phyloP scores from a whole-genome alignment of 192 early-diverging fungal species.

The Entomortierella chlamydospora region DNA sequence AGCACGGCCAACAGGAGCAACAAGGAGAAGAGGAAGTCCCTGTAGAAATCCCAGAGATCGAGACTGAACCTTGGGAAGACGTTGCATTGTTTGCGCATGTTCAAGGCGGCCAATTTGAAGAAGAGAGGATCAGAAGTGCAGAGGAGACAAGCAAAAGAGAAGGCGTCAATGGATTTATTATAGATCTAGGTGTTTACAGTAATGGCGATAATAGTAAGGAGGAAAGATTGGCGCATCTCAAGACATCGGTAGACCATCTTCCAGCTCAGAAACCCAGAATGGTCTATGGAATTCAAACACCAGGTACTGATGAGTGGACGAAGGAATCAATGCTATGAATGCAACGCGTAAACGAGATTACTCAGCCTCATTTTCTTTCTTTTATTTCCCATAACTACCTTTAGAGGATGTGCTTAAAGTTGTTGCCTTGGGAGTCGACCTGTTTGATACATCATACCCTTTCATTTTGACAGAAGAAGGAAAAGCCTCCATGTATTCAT shows the following conservation, averaged over 20 bases:
- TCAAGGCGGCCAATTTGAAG: conserved; percentile 53
- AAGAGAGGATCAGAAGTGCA: conserved; percentile 60
- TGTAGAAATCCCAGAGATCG: conserved; percentile 1
- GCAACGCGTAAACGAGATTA: neutral
- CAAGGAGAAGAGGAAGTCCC: neutral
- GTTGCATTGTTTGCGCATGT: conserved; percentile 62
- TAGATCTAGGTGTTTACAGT: neutral
- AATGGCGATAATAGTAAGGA: conserved; percentile 12
- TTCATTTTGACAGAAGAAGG: conserved; percentile 74
- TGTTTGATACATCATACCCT: conserved; percentile 79
- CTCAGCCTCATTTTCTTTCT: neutral
- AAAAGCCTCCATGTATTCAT: conserved; percentile 69
- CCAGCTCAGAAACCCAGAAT: conserved; percentile 65
- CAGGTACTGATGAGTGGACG: conserved; percentile 42
- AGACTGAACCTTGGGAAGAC: conserved; percentile 28
- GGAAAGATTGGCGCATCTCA: conserved; percentile 46
- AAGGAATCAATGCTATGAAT: no score
- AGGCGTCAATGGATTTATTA: conserved; percentile 45
- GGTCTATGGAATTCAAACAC: conserved; percentile 60
- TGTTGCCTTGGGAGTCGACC: conserved; percentile 68
- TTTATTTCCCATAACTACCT: neutral
- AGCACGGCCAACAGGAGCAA: conserved; percentile 7
- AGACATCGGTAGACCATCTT: conserved; percentile 58
- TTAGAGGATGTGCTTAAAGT: conserved; percentile 63
- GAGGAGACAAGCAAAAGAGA: conserved; percentile 54